These are phyloP conservation scores for Sonneratia caseolaris DNA, from an alignment of 345 rosid genomes.

Conservation along the genomic window DNA sequence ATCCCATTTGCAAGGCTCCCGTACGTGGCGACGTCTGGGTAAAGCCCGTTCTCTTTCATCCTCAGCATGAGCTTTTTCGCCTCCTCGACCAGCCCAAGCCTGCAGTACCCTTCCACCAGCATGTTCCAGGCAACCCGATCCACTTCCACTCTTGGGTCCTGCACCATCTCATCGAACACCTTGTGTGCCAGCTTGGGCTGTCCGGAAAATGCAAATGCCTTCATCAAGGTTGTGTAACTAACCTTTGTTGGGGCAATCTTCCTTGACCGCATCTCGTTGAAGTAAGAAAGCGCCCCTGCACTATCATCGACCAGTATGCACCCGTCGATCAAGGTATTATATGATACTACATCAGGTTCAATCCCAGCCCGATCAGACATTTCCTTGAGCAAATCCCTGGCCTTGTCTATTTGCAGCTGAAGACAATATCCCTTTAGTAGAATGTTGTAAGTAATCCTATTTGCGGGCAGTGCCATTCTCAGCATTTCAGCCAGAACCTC, in stretches of 20 bases:
- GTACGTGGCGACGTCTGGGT: conserved; percentile 74
- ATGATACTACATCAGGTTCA: conserved; percentile 84
- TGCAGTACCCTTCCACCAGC: conserved; percentile 81
- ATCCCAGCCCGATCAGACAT: conserved; percentile 50
- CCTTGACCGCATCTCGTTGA: conserved; percentile 73
- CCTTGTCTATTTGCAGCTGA: conserved; percentile 61
- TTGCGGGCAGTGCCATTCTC: conserved; percentile 69
- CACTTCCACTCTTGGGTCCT: conserved; percentile 66
- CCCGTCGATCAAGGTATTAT: conserved; percentile 81
- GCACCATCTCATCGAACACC: conserved; percentile 83
- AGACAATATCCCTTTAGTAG: conserved; percentile 88
- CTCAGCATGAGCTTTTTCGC: conserved; percentile 54
- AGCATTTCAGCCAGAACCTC: conserved; percentile 80
- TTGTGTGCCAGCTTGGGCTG: conserved; percentile 83
- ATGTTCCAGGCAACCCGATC: conserved; percentile 88
- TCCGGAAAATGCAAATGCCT: conserved; percentile 78
- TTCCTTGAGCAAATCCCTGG: conserved; percentile 61
- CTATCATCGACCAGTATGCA: conserved; percentile 79
- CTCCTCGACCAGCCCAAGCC: conserved; percentile 67
- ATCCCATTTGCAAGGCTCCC: conserved; percentile 80
- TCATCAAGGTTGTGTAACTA: conserved; percentile 94
- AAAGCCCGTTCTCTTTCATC: conserved; percentile 63
- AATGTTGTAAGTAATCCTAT: conserved; percentile 75
- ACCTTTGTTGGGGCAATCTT: conserved; percentile 80
- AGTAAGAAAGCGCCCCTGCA: conserved; percentile 69